These are phyloP conservation scores for Xylariomycetidae sp. DNA, from an alignment of 2,329 filamentous ascomycete species.

Conservation along the genomic window DNA sequence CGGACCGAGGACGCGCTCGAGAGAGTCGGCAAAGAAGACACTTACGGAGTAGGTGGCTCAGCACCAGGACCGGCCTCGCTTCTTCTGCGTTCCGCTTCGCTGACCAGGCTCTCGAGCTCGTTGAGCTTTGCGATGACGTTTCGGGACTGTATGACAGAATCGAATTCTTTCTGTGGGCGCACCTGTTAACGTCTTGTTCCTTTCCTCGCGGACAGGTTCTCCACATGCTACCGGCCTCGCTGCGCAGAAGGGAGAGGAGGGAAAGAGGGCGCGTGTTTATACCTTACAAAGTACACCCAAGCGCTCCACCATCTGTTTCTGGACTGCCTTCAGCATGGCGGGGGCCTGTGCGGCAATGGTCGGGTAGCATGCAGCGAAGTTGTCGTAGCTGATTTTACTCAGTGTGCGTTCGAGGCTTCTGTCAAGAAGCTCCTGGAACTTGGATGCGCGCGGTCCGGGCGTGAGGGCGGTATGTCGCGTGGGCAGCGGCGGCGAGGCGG, in stretches of 20 bases:
- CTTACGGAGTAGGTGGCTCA: conserved; percentile 42
- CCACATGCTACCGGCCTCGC: too few species aligned
- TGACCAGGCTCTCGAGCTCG: conserved; percentile 51
- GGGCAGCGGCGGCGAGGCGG: conserved; percentile 28
- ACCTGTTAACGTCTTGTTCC: conserved; percentile 7
- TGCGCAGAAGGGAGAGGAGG: conserved; percentile 2
- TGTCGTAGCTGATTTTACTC: conserved; percentile 49
- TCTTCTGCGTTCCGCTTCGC: conserved; percentile 41
- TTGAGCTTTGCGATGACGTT: conserved; percentile 55
- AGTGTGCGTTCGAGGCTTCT: conserved; percentile 50
- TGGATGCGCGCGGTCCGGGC: conserved; percentile 53
- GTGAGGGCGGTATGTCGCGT: conserved; percentile 37
- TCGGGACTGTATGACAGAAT: conserved; percentile 45
- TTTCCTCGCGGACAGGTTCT: too few species aligned
- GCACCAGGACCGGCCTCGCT: conserved; percentile 22
- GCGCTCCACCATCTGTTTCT: conserved; percentile 54
- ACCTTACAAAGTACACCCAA: conserved; percentile 50
- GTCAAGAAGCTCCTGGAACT: conserved; percentile 50
- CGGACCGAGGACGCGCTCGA: not conserved
- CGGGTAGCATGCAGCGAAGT: conserved; percentile 58
- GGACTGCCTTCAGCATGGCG: conserved; percentile 47
- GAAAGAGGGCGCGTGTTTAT: conserved; percentile 17
- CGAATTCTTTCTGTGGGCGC: conserved; percentile 48
- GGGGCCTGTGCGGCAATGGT: conserved; percentile 50
- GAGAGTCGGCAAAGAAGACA: conserved; percentile 8